phyloP scores from a whole-genome alignment of 2,329 filamentous ascomycete species.

The Neonectria sp. region DNA sequence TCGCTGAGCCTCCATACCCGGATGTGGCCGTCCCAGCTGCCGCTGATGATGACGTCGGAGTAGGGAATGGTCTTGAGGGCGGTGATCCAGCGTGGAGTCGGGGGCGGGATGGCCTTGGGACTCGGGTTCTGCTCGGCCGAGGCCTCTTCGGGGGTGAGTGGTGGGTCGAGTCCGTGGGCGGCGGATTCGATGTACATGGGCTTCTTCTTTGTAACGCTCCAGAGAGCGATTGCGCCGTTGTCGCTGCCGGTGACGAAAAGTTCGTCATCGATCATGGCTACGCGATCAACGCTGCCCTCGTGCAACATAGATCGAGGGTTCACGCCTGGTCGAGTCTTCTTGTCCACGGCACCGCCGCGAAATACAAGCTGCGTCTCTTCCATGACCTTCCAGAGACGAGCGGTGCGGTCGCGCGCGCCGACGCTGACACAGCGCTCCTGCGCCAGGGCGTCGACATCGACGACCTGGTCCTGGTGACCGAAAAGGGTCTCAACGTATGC shows the following conservation, averaged over 20 bases:
- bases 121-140: constrained; percentile 80
- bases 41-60: constrained; percentile 90
- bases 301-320: constrained; percentile 70
- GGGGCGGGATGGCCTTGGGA: constrained; percentile 70
- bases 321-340: constrained; percentile 60
- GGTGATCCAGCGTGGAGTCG: constrained; percentile 90
- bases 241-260: constrained; percentile 95
- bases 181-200: constrained; percentile 84
- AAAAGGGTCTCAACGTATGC: constrained; percentile 97
- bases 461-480: constrained; percentile 92
- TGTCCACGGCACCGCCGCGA: constrained; percentile 81
- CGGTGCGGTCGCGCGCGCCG: constrained; percentile 91
- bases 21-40: constrained; percentile 91
- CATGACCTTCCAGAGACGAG: constrained; percentile 94
- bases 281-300: constrained; percentile 91
- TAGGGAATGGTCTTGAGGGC: constrained; percentile 89
- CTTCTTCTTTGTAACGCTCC: constrained; percentile 96
- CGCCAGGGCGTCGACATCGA: constrained; percentile 86
- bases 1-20: constrained; percentile 88
- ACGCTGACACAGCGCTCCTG: constrained; percentile 93
- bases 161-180: constrained; percentile 88
- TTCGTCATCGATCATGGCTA: constrained; percentile 90
- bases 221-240: constrained; percentile 88
- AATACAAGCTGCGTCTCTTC: constrained; percentile 98
- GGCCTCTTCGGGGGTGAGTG: constrained; percentile 76